Conservation (phyloP, 768 basidiomycete species). For the Glaciozyma martinii region DNA sequence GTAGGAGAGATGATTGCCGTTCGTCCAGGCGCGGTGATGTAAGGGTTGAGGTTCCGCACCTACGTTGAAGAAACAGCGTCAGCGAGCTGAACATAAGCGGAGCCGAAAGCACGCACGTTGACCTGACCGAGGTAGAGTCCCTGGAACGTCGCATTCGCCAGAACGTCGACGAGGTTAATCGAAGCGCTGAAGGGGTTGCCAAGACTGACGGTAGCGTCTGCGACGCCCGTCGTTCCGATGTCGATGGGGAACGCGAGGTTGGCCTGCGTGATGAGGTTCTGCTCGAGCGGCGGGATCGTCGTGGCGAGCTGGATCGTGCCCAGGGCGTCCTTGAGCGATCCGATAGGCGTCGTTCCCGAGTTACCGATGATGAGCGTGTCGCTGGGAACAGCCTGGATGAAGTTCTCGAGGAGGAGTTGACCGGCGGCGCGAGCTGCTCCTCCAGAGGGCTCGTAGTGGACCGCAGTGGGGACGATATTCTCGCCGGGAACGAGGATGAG, state of each 20-base stretch:
- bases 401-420: slow-evolving; percentile 52
- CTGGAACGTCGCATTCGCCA: slow-evolving; percentile 51
- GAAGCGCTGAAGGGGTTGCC: slow-evolving; percentile 64
- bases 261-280: slow-evolving; percentile 50
- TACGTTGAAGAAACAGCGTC: background rate
- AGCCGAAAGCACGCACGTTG: background rate
- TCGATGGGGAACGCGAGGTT: slow-evolving; percentile 54
- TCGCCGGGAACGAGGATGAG: slow-evolving; percentile 56
- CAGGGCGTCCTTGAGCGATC: slow-evolving; percentile 55
- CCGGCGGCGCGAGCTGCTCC: slow-evolving; percentile 52
- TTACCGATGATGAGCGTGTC: slow-evolving; percentile 52
- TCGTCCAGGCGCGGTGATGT: slow-evolving; percentile 54
- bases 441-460: slow-evolving; percentile 52
- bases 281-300: slow-evolving; percentile 55
- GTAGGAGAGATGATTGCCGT: slow-evolving; percentile 50
- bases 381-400: slow-evolving; percentile 55
- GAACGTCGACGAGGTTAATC: slow-evolving; percentile 54
- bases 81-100: background rate
- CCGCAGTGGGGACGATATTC: slow-evolving; percentile 52
- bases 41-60: slow-evolving; percentile 40
- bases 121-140: slow-evolving; percentile 49
- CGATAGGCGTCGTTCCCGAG: slow-evolving; percentile 51
- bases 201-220: slow-evolving; percentile 52
- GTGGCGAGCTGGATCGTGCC: slow-evolving; percentile 54
- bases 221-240: slow-evolving; percentile 55